Base-by-base conservation (phyloP, 164 flowering plant species). In the Nymphaea colorata region DNA sequence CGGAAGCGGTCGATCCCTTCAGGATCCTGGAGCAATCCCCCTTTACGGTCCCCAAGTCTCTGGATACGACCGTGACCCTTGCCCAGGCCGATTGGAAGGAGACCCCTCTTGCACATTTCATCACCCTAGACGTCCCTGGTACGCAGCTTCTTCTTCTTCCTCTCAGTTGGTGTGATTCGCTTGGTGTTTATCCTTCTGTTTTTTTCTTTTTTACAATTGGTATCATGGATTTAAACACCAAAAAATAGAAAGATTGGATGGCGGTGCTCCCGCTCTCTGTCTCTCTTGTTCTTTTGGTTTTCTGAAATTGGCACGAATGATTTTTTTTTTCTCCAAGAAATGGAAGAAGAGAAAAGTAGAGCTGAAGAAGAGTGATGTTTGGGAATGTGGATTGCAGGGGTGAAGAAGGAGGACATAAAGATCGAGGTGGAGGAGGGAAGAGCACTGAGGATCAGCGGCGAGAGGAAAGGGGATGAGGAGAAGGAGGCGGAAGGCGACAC, bases 11-110 rank as follows among this genome's bases (percentile, higher is more conserved):
- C 36, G 86, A 83, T 63, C 86, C 84, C 0, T 81, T 83, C 67
- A 51, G 77, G 41, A 69, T 83, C 57, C 76, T 83, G 6, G 86
- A 81, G 59, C 86, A 79, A 44, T 72, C 76, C 47, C 81, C 83
- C 2, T 53, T 79, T 14, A 47, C 78, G 7, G 65, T 81, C 16
- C 80, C 80, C 15, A 78, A 67, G 69, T 77, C 71, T 11, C 55
- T 63, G 0, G 81, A 78, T 1, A 44, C 73, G 2, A n/a, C 59
- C 7, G 8, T 25, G 43, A 42, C 66, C 44, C 10, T 78, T 6
- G 81, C 83, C 43, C 68, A 79, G 1, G 81, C 80, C 0, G 85
- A 84, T 66, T 84, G 85, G 87, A 82, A 82, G 64, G 87, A 84
- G 67, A 80, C 81, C 4, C 53, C 78, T 2, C 36, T 44, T 0